Base-by-base conservation (phyloP, 2,329 filamentous ascomycete genomes). In the Talaromyces verruculosus region DNA sequence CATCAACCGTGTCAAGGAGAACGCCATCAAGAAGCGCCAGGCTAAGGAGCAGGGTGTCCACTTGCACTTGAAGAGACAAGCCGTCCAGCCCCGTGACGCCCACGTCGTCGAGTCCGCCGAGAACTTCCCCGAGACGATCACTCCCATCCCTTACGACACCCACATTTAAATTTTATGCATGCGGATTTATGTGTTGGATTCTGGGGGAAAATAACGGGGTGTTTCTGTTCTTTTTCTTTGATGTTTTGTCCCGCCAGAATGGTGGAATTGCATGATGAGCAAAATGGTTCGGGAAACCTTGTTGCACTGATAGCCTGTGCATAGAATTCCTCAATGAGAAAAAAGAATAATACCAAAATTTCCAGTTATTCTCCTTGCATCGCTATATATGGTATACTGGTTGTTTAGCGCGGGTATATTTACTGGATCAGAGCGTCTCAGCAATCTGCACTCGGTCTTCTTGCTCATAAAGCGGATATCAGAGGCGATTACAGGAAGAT, bases 121-220 rank as follows among this genome's bases (percentile, higher is more conserved):
- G 80, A 91, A 92, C 85, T 86, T 88, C 80, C 92, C 93, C 71
- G 92, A 97, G 89, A 97, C 91, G 75, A 88, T 98, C 77, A 88
- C 89, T 70, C 93, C 94, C 75, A 87, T 98, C 76, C 84, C 95
- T 78, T 99, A 98, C 89, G 95, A 98, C 88, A 99, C 95, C 77
- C 94, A 92, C 80, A 98, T 99, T 83, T 99, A 95, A 88, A 78
- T 45, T 35, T 41, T 33, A 45, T 30, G 35, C n/a, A 37, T 57
- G 53, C 53, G 53, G 28, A 72, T 74, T 73, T 72, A 69, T 51
- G 72, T 71, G 71, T 73, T 68, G 72, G 73, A 71, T 71, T 73
- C 74, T 72, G 75, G 76, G 53, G 53, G 53, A 25, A 57, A 57
- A 57, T 76, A 76, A 71, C 74, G 74, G 72, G 75, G 76, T 78